Percentiles rank a stretch among this genome's conserved stretches.
Conservation (phyloP, 306 rosid genomes). For the Prinsepia uniflora region DNA sequence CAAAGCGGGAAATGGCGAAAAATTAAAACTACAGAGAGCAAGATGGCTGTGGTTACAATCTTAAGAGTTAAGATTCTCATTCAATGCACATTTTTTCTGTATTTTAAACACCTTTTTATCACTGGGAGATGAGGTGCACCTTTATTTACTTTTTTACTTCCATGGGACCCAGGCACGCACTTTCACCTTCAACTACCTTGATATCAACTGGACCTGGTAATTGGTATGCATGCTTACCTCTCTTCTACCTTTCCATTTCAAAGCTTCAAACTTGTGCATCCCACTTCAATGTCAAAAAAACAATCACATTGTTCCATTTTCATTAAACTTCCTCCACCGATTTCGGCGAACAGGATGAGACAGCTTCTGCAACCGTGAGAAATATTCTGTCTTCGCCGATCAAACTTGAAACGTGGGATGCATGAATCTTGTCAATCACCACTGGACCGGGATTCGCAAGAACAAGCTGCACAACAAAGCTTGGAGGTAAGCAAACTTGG, state of each 20-base stretch:
- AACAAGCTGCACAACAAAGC: constrained; percentile 55
- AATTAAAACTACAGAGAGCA: not conserved
- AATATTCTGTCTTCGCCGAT: constrained; percentile 76
- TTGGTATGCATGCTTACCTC: not conserved
- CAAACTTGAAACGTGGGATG: constrained; percentile 45
- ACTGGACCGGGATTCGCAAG: constrained; percentile 80
- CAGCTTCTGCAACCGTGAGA: constrained; percentile 84
- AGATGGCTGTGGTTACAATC: not conserved
- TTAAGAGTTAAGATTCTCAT: not conserved
- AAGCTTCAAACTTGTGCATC: constrained; percentile 8
- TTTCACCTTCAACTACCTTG: not conserved
- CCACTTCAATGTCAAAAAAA: constrained; percentile 7
- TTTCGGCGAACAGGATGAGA: constrained; percentile 63
- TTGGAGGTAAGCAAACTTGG: constrained; percentile 38
- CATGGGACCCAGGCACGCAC: not conserved
- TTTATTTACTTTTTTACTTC: constrained; percentile 20
- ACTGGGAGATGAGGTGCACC: constrained; percentile 31
- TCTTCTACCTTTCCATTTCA: constrained; percentile 3
- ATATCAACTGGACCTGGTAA: not conserved
- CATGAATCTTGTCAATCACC: constrained; percentile 76
- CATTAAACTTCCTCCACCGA: constrained; percentile 52
- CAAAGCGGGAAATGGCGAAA: not conserved
- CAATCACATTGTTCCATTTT: not conserved
- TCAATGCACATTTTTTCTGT: constrained; percentile 21
- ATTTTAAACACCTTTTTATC: constrained; percentile 11